phyloP scores from a whole-genome alignment of 805 yeast genomes.

The Yamadazyma tumulicola region DNA sequence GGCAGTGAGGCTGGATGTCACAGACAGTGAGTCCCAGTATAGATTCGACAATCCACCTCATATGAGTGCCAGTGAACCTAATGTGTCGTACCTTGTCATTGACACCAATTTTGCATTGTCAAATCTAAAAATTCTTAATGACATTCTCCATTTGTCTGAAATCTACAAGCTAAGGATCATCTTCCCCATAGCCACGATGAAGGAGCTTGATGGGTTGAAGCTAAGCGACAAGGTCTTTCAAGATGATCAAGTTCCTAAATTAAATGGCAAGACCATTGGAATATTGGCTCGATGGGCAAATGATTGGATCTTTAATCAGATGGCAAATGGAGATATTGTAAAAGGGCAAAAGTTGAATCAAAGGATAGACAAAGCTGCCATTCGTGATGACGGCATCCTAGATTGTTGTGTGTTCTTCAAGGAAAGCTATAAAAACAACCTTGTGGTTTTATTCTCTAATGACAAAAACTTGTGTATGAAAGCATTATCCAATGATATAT shows the following conservation, averaged over 20 bases:
- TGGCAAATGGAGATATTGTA: constrained; percentile 49
- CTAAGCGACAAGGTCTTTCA: constrained; percentile 24
- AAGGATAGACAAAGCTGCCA: constrained; percentile 39
- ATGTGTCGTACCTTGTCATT: constrained; percentile 49
- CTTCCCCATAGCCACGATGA: constrained; percentile 66
- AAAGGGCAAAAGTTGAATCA: constrained; percentile 65
- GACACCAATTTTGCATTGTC: constrained; percentile 84
- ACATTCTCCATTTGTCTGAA: constrained; percentile 38
- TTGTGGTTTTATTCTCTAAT: constrained; percentile 68
- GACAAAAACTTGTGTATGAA: constrained; percentile 81
- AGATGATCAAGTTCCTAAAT: constrained; percentile 6
- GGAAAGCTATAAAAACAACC: constrained; percentile 24
- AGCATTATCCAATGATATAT: constrained; percentile 62
- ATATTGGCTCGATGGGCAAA: constrained; percentile 67
- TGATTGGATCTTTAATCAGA: constrained; percentile 65
- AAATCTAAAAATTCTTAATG: constrained; percentile 58
- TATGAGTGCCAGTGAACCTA: constrained; percentile 17
- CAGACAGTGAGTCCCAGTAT: too few species aligned
- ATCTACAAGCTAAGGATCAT: constrained; percentile 50
- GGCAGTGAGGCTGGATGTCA: constrained; percentile 19
- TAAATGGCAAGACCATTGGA: constrained; percentile 42
- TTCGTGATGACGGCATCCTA: constrained; percentile 77
- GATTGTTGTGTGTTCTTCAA: constrained; percentile 77
- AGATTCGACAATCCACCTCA: too few species aligned
- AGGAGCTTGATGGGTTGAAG: constrained; percentile 84